phyloP scores from a whole-genome alignment of 1,284 basidiomycete genomes.

The Rhizoctonia solani region DNA sequence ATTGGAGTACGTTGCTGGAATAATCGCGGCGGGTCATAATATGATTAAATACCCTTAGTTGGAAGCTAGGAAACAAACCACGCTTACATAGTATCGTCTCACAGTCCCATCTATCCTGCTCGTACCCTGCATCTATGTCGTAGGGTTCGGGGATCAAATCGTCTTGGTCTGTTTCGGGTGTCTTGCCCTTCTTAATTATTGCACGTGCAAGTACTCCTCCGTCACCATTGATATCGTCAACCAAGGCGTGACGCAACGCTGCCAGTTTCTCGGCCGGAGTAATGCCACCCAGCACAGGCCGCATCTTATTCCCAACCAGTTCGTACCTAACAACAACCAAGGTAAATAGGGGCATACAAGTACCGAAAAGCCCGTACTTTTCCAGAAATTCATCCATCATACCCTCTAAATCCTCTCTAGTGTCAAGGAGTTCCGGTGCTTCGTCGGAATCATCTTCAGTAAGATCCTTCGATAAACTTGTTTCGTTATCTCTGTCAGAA shows the following conservation, averaged over 20 bases:
- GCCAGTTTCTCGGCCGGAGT: constrained; percentile 78
- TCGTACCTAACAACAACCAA: constrained; percentile 62
- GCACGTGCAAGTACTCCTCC: constrained; percentile 31
- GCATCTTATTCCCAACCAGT: constrained; percentile 82
- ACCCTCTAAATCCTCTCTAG: constrained; percentile 83
- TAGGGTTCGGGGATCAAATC: constrained; percentile 58
- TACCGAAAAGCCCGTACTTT: constrained; percentile 49
- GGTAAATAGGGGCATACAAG: background rate
- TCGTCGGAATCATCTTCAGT: constrained; percentile 57
- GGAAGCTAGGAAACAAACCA: too few species aligned
- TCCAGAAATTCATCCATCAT: constrained; percentile 96
- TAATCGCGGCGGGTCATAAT: background rate
- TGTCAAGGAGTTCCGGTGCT: constrained; percentile 74
- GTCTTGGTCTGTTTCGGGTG: constrained; percentile 46
- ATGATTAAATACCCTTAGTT: constrained; percentile 1
- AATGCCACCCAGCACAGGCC: constrained; percentile 69
- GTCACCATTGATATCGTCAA: constrained; percentile 49
- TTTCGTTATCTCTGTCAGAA: constrained; percentile 64
- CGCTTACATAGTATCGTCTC: constrained; percentile 88
- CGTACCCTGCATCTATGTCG: constrained; percentile 56
- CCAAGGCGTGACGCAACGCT: constrained; percentile 76
- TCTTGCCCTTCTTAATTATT: constrained; percentile 45
- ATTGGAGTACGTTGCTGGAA: constrained; percentile 88
- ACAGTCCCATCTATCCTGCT: constrained; percentile 88
- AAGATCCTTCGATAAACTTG: constrained; percentile 39